Conservation (phyloP, 1,284 basidiomycete species). For the Phlebopus sp. region DNA sequence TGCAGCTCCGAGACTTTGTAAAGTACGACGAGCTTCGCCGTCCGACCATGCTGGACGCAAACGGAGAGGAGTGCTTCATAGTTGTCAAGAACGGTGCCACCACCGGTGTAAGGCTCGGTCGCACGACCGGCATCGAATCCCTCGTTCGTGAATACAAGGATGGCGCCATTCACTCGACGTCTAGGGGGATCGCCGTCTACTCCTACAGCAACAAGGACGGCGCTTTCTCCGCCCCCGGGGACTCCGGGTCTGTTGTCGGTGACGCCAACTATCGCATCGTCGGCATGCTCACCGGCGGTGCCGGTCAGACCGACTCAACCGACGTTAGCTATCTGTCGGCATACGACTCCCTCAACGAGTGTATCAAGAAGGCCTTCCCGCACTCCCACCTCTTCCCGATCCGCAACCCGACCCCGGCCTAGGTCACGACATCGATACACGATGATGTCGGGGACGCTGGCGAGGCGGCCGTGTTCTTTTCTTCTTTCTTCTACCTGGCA, state of each 20-base stretch:
- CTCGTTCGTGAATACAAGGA: constrained; percentile 20
- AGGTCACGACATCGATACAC: no score
- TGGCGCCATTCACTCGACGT: constrained; percentile 9
- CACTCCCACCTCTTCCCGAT: neutral
- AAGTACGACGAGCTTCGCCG: no score
- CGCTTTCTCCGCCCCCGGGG: constrained; percentile 32
- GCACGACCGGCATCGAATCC: constrained; percentile 15
- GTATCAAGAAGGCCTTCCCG: constrained; percentile 10
- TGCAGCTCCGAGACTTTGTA: no score
- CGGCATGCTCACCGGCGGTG: constrained; percentile 34
- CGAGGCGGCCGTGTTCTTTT: no score
- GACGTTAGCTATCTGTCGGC: constrained; percentile 36
- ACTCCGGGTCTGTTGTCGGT: constrained; percentile 35
- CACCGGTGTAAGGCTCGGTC: no score
- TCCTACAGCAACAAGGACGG: constrained; percentile 25
- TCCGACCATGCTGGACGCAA: no score
- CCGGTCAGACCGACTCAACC: neutral
- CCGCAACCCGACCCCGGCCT: no score
- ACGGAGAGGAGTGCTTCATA: no score
- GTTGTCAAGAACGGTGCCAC: no score
- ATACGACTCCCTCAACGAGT: constrained; percentile 15
- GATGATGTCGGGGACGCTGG: no score
- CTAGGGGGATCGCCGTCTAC: constrained; percentile 28
- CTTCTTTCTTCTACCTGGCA: no score
- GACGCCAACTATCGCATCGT: constrained; percentile 29